Conservation (phyloP, 768 basidiomycete genomes). For the Amanita pseudoporphyria region DNA sequence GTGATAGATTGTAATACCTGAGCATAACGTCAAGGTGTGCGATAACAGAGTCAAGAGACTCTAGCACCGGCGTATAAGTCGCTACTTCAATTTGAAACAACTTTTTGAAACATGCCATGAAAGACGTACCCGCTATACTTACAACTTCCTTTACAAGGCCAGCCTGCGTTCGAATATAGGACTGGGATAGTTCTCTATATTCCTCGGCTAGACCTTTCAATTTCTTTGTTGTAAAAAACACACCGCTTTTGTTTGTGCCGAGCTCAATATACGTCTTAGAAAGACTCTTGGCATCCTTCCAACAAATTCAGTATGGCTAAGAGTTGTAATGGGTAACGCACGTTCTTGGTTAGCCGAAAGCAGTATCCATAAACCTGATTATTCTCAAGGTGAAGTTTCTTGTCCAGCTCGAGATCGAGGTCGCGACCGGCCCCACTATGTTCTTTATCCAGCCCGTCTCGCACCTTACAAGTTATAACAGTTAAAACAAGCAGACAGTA, state of each 20-base stretch:
- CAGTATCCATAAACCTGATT: constrained; percentile 85
- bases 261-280: constrained; percentile 73
- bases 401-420: constrained; percentile 77
- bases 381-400: constrained; percentile 94
- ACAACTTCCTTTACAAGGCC: constrained; percentile 89
- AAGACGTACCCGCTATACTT: constrained; percentile 69
- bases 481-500: neutral
- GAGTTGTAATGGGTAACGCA: constrained; percentile 24
- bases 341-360: constrained; percentile 86
- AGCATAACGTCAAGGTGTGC: constrained; percentile 89
- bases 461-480: constrained; percentile 27
- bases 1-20: constrained; percentile 38
- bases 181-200: constrained; percentile 53
- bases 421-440: constrained; percentile 62
- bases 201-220: constrained; percentile 68
- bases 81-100: constrained; percentile 34
- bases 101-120: neutral
- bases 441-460: constrained; percentile 78
- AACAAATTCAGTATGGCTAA: neutral
- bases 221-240: constrained; percentile 76
- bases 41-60: constrained; percentile 71
- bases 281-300: constrained; percentile 72
- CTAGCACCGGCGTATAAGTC: constrained; percentile 85
- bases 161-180: constrained; percentile 70
- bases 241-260: constrained; percentile 75